A percentile compares a stretch with the other conserved stretches of the same genome.
Evolutionary conservation across 257 asterid species (phyloP).

Genomic region (Anisodus acutangulus): DNA sequence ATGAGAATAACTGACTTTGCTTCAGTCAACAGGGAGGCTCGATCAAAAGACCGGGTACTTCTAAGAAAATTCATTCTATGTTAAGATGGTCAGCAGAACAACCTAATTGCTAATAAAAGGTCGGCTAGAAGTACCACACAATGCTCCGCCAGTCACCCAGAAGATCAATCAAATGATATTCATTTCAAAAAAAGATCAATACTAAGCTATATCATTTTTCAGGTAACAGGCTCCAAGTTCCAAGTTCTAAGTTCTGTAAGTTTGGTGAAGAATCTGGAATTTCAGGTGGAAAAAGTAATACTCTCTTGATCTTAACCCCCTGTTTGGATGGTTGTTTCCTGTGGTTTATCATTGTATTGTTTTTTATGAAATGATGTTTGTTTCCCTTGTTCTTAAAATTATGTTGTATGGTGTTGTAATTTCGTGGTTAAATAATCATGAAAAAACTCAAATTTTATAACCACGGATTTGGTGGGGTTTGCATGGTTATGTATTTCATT

Average conservation of each 20-base stretch:
- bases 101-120: slow-evolving; percentile 25
- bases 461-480: too few relatives aligned
- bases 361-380: too few relatives aligned
- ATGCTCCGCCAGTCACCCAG: slow-evolving; percentile 16
- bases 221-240: slow-evolving; percentile 17
- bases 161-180: slow-evolving; percentile 17
- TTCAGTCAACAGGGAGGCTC: background rate
- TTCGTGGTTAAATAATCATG: too few relatives aligned
- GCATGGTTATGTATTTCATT: too few relatives aligned
- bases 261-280: slow-evolving; percentile 14
- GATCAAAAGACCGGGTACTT: background rate
- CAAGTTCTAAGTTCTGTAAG: background rate
- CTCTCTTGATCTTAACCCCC: background rate
- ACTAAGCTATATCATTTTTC: background rate
- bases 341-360: too few relatives aligned
- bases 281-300: slow-evolving; percentile 13
- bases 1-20: slow-evolving; percentile 20
- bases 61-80: slow-evolving; percentile 18
- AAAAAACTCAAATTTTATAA: too few relatives aligned
- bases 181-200: background rate
- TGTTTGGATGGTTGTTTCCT: too few relatives aligned
- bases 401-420: too few relatives aligned
- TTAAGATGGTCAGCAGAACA: slow-evolving; percentile 8
- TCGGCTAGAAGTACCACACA: background rate
- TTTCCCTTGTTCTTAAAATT: too few relatives aligned